A percentile compares a stretch with the other conserved stretches of the same genome.
Evolutionary conservation across 176 grass and related monocot species (phyloP).

Genomic region (Olyra latifolia): DNA sequence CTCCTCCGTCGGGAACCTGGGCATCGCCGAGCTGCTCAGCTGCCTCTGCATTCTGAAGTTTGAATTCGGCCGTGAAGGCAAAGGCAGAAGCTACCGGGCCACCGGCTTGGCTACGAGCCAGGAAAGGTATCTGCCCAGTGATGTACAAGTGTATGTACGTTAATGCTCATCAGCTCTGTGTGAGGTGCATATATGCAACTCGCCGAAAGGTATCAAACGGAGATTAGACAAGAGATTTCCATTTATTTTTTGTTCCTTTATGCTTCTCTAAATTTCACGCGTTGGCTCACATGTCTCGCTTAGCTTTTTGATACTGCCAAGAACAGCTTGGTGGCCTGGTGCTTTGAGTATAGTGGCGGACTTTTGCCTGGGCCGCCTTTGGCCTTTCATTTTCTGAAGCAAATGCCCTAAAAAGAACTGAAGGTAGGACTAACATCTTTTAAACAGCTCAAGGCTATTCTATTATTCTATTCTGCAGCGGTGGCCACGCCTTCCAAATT

Average conservation of each 20-base stretch:
- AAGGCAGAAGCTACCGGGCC: background rate
- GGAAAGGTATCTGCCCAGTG: slow-evolving; percentile 33
- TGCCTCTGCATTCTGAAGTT: slow-evolving; percentile 45
- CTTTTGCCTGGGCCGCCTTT: background rate
- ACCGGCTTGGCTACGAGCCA: background rate
- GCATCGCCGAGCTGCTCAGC: slow-evolving; percentile 43
- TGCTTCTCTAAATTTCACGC: slow-evolving; percentile 28
- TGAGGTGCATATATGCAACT: background rate
- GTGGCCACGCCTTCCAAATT: background rate
- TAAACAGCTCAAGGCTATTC: background rate
- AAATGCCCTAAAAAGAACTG: background rate
- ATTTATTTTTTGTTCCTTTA: background rate
- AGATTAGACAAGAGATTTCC: background rate
- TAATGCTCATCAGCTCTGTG: background rate
- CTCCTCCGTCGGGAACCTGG: slow-evolving; percentile 26
- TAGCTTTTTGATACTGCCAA: background rate
- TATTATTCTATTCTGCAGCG: background rate
- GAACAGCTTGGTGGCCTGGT: background rate
- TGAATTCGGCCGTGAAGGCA: background rate
- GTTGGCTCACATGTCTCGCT: slow-evolving; percentile 11
- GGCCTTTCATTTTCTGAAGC: slow-evolving; percentile 40
- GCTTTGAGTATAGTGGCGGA: slow-evolving; percentile 21
- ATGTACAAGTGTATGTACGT: background rate
- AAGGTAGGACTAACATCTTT: background rate
- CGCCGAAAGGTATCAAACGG: background rate